Evolutionary conservation across 2,329 filamentous ascomycete species (phyloP).

Genomic region (Fusarium pseudonygamai): DNA sequence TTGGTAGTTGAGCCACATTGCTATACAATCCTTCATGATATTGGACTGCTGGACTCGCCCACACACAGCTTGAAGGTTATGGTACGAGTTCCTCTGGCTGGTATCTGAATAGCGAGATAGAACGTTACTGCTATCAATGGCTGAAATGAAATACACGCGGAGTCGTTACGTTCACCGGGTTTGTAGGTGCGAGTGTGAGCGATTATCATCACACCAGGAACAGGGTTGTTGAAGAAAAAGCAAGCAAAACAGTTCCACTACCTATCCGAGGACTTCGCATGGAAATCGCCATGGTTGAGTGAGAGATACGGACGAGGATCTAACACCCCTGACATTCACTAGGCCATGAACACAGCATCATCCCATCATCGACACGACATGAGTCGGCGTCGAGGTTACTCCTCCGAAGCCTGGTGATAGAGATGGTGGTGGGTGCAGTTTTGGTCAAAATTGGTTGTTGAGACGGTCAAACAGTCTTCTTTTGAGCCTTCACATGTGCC

Average conservation of each 20-base stretch:
- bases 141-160: neutral
- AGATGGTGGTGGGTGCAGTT: neutral
- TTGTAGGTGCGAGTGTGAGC: neutral
- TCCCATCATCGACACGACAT: neutral
- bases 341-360: neutral
- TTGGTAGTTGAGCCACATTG: neutral
- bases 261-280: neutral
- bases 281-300: conserved; percentile 2
- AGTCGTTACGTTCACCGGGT: neutral
- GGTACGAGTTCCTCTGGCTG: neutral
- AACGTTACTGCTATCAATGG: neutral
- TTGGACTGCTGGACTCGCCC: neutral
- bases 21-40: neutral
- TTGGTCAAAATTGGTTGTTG: neutral
- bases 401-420: neutral
- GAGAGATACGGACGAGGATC: neutral
- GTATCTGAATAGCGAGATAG: neutral
- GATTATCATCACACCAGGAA: conserved; percentile 10
- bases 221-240: conserved; percentile 19
- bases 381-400: neutral
- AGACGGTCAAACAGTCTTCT: neutral
- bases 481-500: neutral
- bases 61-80: neutral
- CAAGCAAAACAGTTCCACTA: conserved; percentile 23
- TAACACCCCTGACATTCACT: neutral